These are phyloP conservation scores for Pyracantha coccinea DNA, from an alignment of 331 rosid genomes.

Conservation along the genomic window DNA sequence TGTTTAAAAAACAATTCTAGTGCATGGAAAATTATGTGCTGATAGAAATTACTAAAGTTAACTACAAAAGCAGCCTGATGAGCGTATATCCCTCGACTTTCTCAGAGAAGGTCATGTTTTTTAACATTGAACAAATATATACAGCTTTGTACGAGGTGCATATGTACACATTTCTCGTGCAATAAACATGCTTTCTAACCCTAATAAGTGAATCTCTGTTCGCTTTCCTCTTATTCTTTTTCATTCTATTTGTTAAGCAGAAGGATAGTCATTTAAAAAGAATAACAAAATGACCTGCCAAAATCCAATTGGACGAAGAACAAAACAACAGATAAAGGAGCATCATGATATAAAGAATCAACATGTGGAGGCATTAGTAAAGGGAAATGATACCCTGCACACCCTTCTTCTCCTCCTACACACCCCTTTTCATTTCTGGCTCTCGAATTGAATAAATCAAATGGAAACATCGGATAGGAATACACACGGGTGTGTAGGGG, in stretches of 20 bases:
- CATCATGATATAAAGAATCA: neutral
- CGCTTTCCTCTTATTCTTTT: neutral
- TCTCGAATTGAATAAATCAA: too few relatives aligned
- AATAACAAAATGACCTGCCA: neutral
- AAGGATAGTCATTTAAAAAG: neutral
- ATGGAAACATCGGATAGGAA: too few relatives aligned
- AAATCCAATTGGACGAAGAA: neutral
- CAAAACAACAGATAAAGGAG: neutral
- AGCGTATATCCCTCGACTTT: neutral
- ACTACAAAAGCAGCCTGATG: neutral
- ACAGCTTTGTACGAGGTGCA: neutral
- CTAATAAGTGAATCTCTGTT: neutral
- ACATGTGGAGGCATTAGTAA: neutral
- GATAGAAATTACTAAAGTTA: neutral
- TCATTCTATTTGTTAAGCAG: neutral
- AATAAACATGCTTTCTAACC: neutral
- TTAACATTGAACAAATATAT: neutral
- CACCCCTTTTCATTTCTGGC: too few relatives aligned
- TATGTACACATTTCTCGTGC: neutral
- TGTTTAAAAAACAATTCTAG: neutral
- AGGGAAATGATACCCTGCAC: too few relatives aligned
- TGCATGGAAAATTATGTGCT: neutral
- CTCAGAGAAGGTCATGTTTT: neutral
- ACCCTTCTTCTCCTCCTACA: too few relatives aligned
- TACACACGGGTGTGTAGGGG: too few relatives aligned